Evolutionary conservation across 345 rosid genomes (phyloP).

Genomic region (Aquilaria sinensis): DNA sequence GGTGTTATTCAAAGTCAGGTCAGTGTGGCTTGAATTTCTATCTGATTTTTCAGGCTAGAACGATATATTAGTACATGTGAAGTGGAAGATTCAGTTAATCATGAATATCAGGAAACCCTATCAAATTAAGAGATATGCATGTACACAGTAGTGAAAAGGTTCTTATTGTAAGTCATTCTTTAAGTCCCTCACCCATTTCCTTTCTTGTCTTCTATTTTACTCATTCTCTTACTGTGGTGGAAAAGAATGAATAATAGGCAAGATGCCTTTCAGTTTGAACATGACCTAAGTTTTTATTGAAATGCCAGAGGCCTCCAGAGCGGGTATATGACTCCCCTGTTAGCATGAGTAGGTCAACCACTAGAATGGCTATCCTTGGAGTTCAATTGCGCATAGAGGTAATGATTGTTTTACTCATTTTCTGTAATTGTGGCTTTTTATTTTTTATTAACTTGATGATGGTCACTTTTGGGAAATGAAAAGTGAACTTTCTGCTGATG

Average conservation of each 20-base stretch:
- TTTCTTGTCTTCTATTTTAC: not conserved
- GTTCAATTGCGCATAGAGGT: constrained; percentile 48
- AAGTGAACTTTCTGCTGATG: no score
- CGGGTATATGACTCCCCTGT: constrained; percentile 42
- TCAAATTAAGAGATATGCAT: no score
- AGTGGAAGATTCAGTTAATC: no score
- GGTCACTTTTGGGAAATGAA: constrained; percentile 4
- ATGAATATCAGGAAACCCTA: no score
- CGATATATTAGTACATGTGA: no score
- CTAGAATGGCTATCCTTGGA: constrained; percentile 83
- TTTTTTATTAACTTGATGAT: not conserved
- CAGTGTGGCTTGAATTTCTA: not conserved
- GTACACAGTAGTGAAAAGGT: no score
- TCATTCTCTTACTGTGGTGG: no score
- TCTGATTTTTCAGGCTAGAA: no score
- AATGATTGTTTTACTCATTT: constrained; percentile 12
- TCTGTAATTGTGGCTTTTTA: not conserved
- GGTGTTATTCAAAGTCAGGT: constrained; percentile 32
- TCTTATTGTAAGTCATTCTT: no score
- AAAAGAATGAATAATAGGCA: no score
- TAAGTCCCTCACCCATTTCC: not conserved
- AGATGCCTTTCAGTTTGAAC: not conserved
- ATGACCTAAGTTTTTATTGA: constrained; percentile 33
- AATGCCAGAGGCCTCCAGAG: constrained; percentile 23
- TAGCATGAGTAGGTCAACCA: constrained; percentile 45